Percentiles rank a stretch among this genome's conserved stretches.
These are phyloP conservation scores for Hibiscus mutabilis DNA, from an alignment of 345 rosid genomes.

Conservation along the genomic window DNA sequence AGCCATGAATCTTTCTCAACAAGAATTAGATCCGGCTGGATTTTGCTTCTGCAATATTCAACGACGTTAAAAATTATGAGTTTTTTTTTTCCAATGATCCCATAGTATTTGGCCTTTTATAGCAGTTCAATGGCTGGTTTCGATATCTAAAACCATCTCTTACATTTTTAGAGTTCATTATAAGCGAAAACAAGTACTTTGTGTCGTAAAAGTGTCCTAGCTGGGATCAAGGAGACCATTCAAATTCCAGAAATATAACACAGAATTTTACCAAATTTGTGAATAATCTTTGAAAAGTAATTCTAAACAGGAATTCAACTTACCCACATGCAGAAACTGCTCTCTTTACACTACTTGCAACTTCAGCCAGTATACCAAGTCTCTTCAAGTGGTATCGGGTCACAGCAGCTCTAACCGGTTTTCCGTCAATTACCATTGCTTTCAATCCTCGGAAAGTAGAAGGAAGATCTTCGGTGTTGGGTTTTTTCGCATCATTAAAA, in stretches of 20 bases:
- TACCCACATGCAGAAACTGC: constrained; percentile 40
- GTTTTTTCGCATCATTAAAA: constrained; percentile 33
- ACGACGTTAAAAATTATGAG: background rate
- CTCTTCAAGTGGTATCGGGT: constrained; percentile 79
- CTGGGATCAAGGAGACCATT: no score
- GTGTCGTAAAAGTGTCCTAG: background rate
- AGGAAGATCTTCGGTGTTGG: constrained; percentile 59
- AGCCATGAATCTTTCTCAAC: constrained; percentile 91
- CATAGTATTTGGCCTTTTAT: background rate
- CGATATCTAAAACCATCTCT: background rate
- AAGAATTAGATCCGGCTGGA: constrained; percentile 56
- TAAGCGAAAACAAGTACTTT: background rate
- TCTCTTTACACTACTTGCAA: constrained; percentile 40
- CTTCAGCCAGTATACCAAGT: constrained; percentile 69
- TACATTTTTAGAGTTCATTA: background rate
- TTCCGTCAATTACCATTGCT: constrained; percentile 74
- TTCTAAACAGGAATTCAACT: constrained; percentile 8
- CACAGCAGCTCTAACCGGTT: constrained; percentile 83
- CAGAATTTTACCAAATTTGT: no score
- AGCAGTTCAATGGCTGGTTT: background rate
- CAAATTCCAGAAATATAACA: no score
- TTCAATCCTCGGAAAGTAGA: constrained; percentile 61
- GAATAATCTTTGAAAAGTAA: background rate
- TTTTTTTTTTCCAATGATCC: background rate
- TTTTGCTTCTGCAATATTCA: constrained; percentile 30